Conservation (phyloP, 164 flowering plant species). For the Kingdonia uniflora region DNA sequence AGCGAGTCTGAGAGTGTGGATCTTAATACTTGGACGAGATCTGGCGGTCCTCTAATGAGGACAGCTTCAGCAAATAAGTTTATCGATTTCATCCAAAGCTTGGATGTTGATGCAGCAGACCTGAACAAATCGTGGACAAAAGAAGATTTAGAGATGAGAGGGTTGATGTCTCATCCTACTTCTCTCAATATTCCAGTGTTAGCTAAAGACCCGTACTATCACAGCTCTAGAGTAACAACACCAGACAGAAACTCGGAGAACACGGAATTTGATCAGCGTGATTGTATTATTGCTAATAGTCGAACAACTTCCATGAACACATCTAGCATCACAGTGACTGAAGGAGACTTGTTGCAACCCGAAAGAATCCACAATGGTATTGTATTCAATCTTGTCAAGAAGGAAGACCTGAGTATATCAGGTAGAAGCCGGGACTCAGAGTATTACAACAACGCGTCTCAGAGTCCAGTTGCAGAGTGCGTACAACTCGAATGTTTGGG, state of each 20-base stretch:
- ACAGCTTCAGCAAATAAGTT: slow-evolving; percentile 79
- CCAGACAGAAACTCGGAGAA: slow-evolving; percentile 48
- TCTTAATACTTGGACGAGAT: slow-evolving; percentile 78
- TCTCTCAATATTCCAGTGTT: slow-evolving; percentile 20
- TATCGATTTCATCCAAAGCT: slow-evolving; percentile 58
- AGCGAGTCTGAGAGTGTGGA: slow-evolving; percentile 72
- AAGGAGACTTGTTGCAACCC: slow-evolving; percentile 91
- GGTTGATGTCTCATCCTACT: slow-evolving; percentile 22
- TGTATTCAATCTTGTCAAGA: slow-evolving; percentile 68
- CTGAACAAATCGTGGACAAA: slow-evolving; percentile 23
- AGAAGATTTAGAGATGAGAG: slow-evolving; percentile 20
- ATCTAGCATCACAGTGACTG: slow-evolving; percentile 52
- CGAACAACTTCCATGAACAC: slow-evolving; percentile 19
- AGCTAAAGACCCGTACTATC: slow-evolving; percentile 21
- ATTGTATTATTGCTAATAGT: slow-evolving; percentile 10
- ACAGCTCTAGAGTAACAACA: slow-evolving; percentile 35
- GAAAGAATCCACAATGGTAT: slow-evolving; percentile 66
- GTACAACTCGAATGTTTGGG: slow-evolving; percentile 54
- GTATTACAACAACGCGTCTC: slow-evolving; percentile 12
- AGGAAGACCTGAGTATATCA: slow-evolving; percentile 36
- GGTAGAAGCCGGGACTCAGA: slow-evolving; percentile 31
- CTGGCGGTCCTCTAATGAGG: slow-evolving; percentile 98
- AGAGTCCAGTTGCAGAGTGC: slow-evolving; percentile 45
- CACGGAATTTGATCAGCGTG: slow-evolving; percentile 40
- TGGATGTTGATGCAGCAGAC: slow-evolving; percentile 46